phyloP scores from a whole-genome alignment of 768 basidiomycete species.

The Kwoniella shandongensis region DNA sequence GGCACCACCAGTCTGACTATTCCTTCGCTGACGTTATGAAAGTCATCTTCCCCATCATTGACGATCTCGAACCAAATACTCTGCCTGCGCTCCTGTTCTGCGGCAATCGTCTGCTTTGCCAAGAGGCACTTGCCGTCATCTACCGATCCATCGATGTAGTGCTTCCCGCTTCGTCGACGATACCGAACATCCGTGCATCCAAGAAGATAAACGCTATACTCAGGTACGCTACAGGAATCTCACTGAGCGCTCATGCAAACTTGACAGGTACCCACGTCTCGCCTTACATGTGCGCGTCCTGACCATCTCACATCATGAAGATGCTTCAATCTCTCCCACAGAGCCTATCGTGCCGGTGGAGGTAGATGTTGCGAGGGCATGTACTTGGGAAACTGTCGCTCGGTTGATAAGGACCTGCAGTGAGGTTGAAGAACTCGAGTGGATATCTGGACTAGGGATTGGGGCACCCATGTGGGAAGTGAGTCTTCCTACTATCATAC shows the following conservation, averaged over 20 bases:
- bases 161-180: not conserved
- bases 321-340: too few relatives aligned
- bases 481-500: not conserved
- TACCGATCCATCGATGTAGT: not conserved
- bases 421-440: conserved; percentile 5
- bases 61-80: not conserved
- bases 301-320: too few relatives aligned
- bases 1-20: too few relatives aligned
- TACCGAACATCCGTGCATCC: not conserved
- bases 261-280: not conserved
- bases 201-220: conserved; percentile 7
- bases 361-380: too few relatives aligned
- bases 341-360: too few relatives aligned
- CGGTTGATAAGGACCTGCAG: conserved; percentile 1
- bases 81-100: not conserved
- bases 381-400: conserved; percentile 5
- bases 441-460: conserved; percentile 7
- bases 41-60: not conserved
- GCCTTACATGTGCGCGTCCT: not conserved
- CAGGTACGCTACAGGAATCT: not conserved
- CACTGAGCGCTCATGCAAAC: not conserved
- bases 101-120: not conserved
- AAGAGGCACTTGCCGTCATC: not conserved
- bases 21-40: not conserved
- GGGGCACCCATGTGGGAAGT: conserved; percentile 12